Evolutionary conservation across 2,329 filamentous ascomycete species (phyloP), one percentile per base, ranked within the genome.

Genomic region (Camillea tinctor): DNA sequence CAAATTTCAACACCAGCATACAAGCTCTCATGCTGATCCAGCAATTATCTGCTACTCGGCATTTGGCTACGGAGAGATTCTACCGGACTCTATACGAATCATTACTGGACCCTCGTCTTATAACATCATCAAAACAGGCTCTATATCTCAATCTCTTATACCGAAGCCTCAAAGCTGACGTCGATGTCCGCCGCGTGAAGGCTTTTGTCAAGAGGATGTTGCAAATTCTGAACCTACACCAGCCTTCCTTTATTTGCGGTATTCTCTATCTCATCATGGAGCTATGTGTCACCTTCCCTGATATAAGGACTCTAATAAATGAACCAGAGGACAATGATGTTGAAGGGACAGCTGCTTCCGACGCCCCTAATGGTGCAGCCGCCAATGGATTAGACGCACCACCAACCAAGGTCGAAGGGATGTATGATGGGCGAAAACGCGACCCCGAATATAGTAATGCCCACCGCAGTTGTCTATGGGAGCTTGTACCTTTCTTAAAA

Each of bases 1-100:
- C 94, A 59, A 99, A 99, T 76, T 98, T 99, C 84, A 99, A 98
- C 78, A 99, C 95, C 0, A 95, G 93, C 72, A 92, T 99, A 44
- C 95, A 99, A 76, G 94, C 95, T 36, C 84, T 99, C 65, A 90
- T 97, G 78, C 81, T 99, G 53, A 96, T 99, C 66, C 95, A 98
- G 73, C 95, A 98, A 74, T 84, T 99, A 24, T 91, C 93, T 0
- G 82, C 88, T 1, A 86, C 88, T 2, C 92, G 95, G 73, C 89
- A 93, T 69, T 82, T 94, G 57, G 89, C 90, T 4, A 88, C 89
- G 13, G 95, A 99, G 71, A 86, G 95, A 62, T 99, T 97, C 79
- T 99, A 98, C 79, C 86, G 93, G 55, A 97, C 93, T 9, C 80
- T 99, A 2, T 99, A 99, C 75, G 95, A 99, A 76, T 97, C 93